Percentiles rank a stretch among this genome's conserved stretches.
Conservation (phyloP, 768 basidiomycete genomes). For the Agrocybe praecox region DNA sequence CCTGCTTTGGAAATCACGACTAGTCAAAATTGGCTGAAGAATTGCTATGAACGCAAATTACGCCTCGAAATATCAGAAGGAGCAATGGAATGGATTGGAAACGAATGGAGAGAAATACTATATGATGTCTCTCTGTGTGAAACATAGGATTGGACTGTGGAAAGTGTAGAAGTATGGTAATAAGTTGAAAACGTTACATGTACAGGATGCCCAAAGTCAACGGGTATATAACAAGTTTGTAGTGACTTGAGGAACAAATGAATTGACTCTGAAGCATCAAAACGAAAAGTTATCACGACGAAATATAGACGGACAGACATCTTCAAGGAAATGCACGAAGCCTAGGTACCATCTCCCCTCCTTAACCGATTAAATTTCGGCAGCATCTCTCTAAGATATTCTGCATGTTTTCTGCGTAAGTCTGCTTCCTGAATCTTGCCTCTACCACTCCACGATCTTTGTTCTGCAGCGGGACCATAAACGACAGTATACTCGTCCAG, state of each 20-base stretch:
- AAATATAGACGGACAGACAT: neutral
- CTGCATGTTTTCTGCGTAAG: constrained; percentile 83
- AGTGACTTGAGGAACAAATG: neutral
- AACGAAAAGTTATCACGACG: no score
- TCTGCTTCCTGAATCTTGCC: constrained; percentile 85
- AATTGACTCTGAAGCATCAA: no score
- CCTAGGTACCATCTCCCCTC: constrained; percentile 54
- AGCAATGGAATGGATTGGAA: constrained; percentile 12
- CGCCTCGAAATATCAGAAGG: constrained; percentile 19
- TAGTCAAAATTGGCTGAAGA: constrained; percentile 8
- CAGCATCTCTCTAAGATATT: constrained; percentile 90
- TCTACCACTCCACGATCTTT: constrained; percentile 83
- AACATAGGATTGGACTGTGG: constrained; percentile 11
- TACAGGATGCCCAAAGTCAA: neutral
- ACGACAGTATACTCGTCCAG: constrained; percentile 84
- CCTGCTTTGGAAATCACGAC: constrained; percentile 2
- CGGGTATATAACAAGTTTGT: neutral
- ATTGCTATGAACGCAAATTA: constrained; percentile 8
- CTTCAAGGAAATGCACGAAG: constrained; percentile 2
- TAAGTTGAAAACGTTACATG: neutral
- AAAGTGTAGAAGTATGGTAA: neutral
- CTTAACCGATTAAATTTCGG: constrained; percentile 85
- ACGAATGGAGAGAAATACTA: constrained; percentile 12
- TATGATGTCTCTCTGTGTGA: constrained; percentile 1
- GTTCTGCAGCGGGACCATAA: constrained; percentile 75